Base-by-base conservation (phyloP, 345 rosid genomes). In the Cardamine occulta region DNA sequence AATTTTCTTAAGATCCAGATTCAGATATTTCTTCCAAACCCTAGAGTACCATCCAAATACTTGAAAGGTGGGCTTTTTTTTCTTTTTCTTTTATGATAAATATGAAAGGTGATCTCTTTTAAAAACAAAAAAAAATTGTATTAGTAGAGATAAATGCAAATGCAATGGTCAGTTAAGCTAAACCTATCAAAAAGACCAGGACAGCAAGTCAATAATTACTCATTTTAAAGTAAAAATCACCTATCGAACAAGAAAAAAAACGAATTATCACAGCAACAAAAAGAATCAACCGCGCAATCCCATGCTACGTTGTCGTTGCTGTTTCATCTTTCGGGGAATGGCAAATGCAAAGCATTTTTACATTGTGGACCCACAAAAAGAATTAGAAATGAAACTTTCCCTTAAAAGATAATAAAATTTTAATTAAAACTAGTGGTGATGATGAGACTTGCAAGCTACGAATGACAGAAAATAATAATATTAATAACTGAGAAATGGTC, bases 371-470 rank as follows among this genome's bases (percentile, higher is more conserved):
- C 42, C 67, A 49, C 17, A n/a, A 18, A 26, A 34, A 74, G 9
- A 37, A 68, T 51, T 42, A 53, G 11, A 19, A 26, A 60, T 60
- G 9, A 67, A 75, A 18, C 3, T 68, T 58, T 49, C 28, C 19
- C 34, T 9, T 5, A 39, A 49, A 39, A 53, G 48, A 44, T 34
- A 61, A 21, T 29, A 44, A 29, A 10, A 2, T 3, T 7, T 4
- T 40, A 28, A 55, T 34, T 35, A 59, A 67, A 58, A 60, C 45
- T 68, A 61, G 68, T 75, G 79, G 62, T 74, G 19, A 49, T 44
- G 24, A 74, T 56, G 47, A 75, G 47, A 49, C 63, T 75, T 68
- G 37, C 56, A 60, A 49, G 74, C 34, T 67, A 75, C 61, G 53
- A 18, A 19, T 67, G 4, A 18, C 17, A 60, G 2, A 3, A 52